Percentiles rank a stretch among this genome's conserved stretches.
Evolutionary conservation across 768 basidiomycete genomes (phyloP).

Genomic region (Amanita pseudoporphyria): DNA sequence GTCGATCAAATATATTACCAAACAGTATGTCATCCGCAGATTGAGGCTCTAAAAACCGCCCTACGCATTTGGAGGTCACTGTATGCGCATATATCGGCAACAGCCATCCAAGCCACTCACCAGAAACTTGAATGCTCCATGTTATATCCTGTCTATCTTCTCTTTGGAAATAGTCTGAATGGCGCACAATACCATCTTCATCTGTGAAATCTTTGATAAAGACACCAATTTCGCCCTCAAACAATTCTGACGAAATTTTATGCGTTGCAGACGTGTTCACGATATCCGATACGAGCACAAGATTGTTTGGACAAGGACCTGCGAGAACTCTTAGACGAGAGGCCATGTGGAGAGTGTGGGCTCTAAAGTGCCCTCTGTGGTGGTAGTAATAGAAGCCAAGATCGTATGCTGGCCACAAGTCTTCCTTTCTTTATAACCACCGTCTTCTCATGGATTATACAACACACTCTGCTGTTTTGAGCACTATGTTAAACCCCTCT

Average conservation of each 20-base stretch:
- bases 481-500: too few species aligned
- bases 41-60: slow-evolving; percentile 58
- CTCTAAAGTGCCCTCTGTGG: background rate
- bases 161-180: slow-evolving; percentile 65
- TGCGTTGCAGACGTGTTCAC: slow-evolving; percentile 58
- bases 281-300: slow-evolving; percentile 44
- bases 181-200: slow-evolving; percentile 33
- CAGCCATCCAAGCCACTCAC: slow-evolving; percentile 26
- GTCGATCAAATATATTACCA: slow-evolving; percentile 78
- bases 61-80: slow-evolving; percentile 22
- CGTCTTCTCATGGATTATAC: too few species aligned
- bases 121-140: slow-evolving; percentile 90
- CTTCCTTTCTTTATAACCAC: too few species aligned
- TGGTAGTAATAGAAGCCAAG: background rate
- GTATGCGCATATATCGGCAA: slow-evolving; percentile 1
- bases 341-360: slow-evolving; percentile 18
- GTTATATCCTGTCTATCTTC: slow-evolving; percentile 66
- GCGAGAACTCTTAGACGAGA: slow-evolving; percentile 66
- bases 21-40: slow-evolving; percentile 83
- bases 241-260: slow-evolving; percentile 48
- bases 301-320: slow-evolving; percentile 48
- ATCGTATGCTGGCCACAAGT: too few species aligned
- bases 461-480: too few species aligned
- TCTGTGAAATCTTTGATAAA: slow-evolving; percentile 72
- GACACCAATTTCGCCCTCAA: slow-evolving; percentile 68